Evolutionary conservation across 768 basidiomycete species (phyloP).

Genomic region (Hypholoma fasciculare): DNA sequence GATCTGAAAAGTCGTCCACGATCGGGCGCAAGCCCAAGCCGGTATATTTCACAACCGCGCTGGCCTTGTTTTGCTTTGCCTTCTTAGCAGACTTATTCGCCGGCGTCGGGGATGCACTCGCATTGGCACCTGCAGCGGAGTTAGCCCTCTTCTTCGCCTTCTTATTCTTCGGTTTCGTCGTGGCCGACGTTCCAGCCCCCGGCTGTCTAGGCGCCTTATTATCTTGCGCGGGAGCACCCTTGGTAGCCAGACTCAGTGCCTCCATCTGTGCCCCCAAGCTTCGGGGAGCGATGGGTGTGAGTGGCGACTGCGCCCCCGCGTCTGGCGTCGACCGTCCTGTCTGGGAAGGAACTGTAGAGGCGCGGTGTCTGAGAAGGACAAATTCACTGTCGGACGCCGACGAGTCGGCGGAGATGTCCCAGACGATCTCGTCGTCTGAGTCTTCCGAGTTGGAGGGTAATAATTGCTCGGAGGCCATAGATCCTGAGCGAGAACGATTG

Average conservation of each 20-base stretch:
- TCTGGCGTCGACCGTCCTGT: constrained; percentile 12
- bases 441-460: constrained; percentile 25
- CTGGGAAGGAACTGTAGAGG: constrained; percentile 17
- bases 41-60: constrained; percentile 10
- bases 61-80: constrained; percentile 2
- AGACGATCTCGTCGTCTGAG: constrained; percentile 62
- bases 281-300: constrained; percentile 9
- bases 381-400: constrained; percentile 50
- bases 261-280: constrained; percentile 14
- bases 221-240: not conserved
- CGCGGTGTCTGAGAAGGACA: constrained; percentile 42
- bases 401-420: constrained; percentile 38
- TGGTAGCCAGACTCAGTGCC: constrained; percentile 7
- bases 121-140: not conserved
- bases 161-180: constrained; percentile 8
- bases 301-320: not conserved
- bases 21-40: constrained; percentile 30
- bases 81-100: constrained; percentile 14
- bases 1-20: constrained; percentile 53
- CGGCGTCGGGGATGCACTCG: constrained; percentile 9
- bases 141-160: constrained; percentile 18
- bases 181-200: not conserved
- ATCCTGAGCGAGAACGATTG: constrained; percentile 19
- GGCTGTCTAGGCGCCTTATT: not conserved
- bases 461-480: constrained; percentile 9